These are phyloP conservation scores for Aspergillus udagawae DNA, from an alignment of 2,329 filamentous ascomycete genomes.

Conservation along the genomic window DNA sequence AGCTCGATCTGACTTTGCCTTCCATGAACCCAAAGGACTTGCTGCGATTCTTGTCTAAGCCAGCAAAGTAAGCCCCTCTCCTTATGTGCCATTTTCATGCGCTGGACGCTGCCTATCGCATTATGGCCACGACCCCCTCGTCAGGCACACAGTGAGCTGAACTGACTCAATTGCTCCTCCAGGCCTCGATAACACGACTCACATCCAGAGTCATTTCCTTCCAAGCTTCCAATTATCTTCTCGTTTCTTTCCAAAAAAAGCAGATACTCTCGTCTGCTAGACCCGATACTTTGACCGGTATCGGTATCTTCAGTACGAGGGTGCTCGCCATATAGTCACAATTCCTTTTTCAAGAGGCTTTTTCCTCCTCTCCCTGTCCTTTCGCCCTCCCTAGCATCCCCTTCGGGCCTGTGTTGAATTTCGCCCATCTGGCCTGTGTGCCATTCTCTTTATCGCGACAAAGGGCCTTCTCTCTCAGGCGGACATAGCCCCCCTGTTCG, in stretches of 20 bases:
- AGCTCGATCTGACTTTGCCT: constrained; percentile 39
- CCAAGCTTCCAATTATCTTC: constrained; percentile 11
- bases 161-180: constrained; percentile 16
- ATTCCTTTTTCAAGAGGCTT: constrained; percentile 84
- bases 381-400: constrained; percentile 79
- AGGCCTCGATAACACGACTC: constrained; percentile 62
- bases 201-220: constrained; percentile 20
- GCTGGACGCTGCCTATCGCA: not conserved
- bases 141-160: not conserved
- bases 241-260: constrained; percentile 30
- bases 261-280: constrained; percentile 71
- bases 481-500: constrained; percentile 82
- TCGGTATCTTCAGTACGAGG: constrained; percentile 74
- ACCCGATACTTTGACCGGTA: constrained; percentile 80
- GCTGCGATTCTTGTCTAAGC: constrained; percentile 89
- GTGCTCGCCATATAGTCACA: constrained; percentile 61
- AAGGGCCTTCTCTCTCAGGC: constrained; percentile 97
- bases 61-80: constrained; percentile 70
- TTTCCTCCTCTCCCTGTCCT: constrained; percentile 70
- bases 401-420: constrained; percentile 47
- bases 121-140: not conserved
- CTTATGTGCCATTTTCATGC: not conserved
- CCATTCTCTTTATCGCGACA: constrained; percentile 67
- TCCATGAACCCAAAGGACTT: constrained; percentile 92
- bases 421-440: constrained; percentile 68